A percentile compares a stretch with the other conserved stretches of the same genome.
These are phyloP conservation scores for Pelagomonas calceolata DNA, from an alignment of 108 stramenopile species.

Conservation along the genomic window DNA sequence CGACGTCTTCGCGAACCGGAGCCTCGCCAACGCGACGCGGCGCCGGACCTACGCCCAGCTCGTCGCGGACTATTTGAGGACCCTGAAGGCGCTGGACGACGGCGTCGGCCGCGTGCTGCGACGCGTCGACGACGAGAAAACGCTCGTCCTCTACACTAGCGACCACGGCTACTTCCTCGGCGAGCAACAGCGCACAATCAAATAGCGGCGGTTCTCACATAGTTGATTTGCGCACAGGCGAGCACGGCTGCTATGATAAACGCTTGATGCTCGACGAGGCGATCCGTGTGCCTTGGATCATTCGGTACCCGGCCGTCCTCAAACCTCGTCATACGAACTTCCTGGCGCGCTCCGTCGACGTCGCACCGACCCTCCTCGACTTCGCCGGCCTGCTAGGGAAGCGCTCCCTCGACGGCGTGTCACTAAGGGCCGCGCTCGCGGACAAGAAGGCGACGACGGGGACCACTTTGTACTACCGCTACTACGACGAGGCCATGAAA, in stretches of 20 bases:
- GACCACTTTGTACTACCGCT: background rate
- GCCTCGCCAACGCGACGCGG: too few species aligned
- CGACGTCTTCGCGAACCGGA: constrained; percentile 29
- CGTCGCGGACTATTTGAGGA: too few species aligned
- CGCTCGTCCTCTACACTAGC: constrained; percentile 38
- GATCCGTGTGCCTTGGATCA: constrained; percentile 40
- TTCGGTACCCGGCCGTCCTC: constrained; percentile 33
- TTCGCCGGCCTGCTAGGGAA: constrained; percentile 1
- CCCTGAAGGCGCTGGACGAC: constrained; percentile 38
- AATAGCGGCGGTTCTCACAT: constrained; percentile 29
- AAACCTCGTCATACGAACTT: background rate
- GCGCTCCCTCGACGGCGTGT: background rate
- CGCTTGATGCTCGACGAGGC: constrained; percentile 40
- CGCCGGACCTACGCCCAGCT: too few species aligned
- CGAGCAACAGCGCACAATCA: constrained; percentile 30
- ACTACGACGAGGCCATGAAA: background rate
- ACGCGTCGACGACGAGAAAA: constrained; percentile 21
- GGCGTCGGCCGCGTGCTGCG: constrained; percentile 25
- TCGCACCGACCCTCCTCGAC: constrained; percentile 42
- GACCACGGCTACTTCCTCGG: constrained; percentile 49
- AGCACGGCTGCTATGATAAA: too few species aligned
- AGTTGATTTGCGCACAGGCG: too few species aligned
- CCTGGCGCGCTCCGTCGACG: constrained; percentile 19
- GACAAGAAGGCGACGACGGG: background rate
- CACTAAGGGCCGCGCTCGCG: background rate